phyloP scores from a whole-genome alignment of 768 basidiomycete species.

The Roridomyces roridus region DNA sequence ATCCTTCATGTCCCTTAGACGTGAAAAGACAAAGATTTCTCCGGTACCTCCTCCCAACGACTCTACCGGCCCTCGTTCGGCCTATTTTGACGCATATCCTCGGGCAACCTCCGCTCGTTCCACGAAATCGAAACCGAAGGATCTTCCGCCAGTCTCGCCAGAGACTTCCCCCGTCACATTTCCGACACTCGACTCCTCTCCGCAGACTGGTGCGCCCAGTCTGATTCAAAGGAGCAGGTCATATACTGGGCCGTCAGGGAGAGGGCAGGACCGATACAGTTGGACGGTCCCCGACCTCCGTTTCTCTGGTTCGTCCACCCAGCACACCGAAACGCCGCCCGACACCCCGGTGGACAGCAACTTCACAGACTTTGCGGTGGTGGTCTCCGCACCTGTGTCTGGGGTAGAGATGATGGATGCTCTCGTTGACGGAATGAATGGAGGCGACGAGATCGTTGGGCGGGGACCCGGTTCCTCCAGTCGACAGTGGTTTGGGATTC shows the following conservation, averaged over 20 bases:
- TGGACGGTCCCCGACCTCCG: constrained; percentile 61
- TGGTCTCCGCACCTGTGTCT: constrained; percentile 78
- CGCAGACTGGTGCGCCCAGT: constrained; percentile 32
- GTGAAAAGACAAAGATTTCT: constrained; percentile 50
- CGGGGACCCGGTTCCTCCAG: constrained; percentile 46
- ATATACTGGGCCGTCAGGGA: constrained; percentile 62
- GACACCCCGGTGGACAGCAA: constrained; percentile 66
- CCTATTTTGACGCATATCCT: constrained; percentile 56
- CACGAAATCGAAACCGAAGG: constrained; percentile 36
- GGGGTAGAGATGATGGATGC: constrained; percentile 91
- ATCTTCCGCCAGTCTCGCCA: constrained; percentile 26
- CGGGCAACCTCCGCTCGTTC: constrained; percentile 42
- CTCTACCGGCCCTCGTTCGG: constrained; percentile 36
- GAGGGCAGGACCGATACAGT: constrained; percentile 31
- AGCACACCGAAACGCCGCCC: constrained; percentile 74
- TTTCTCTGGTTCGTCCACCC: constrained; percentile 73
- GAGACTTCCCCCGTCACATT: constrained; percentile 46
- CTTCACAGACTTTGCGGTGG: constrained; percentile 61
- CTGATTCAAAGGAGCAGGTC: constrained; percentile 56
- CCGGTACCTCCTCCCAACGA: constrained; percentile 29
- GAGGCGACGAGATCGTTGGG: constrained; percentile 61
- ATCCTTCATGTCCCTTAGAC: constrained; percentile 62
- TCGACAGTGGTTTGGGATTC: constrained; percentile 61
- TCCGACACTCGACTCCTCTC: constrained; percentile 43
- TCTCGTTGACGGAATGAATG: constrained; percentile 89